Conservation (phyloP, 192 early-diverging fungal genomes). For the Podila horticola region DNA sequence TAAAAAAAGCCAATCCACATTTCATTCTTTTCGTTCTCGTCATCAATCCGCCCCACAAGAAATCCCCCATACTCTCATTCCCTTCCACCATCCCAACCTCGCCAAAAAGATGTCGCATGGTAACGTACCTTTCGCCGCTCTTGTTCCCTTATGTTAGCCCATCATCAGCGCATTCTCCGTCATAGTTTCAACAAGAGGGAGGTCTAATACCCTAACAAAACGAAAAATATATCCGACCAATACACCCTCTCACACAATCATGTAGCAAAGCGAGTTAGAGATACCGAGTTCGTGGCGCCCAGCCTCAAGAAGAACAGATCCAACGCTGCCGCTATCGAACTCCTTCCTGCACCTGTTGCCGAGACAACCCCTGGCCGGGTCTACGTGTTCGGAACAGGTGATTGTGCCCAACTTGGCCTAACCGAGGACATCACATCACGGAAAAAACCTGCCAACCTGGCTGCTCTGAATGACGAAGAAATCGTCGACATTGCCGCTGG, state of each 20-base stretch:
- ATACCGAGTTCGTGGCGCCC: constrained; percentile 3
- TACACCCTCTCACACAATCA: neutral
- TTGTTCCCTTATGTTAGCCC: too few relatives aligned
- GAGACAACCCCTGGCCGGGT: constrained; percentile 52
- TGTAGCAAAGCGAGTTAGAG: neutral
- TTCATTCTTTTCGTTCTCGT: too few relatives aligned
- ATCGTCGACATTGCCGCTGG: constrained; percentile 75
- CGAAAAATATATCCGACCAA: neutral
- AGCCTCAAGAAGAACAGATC: constrained; percentile 27
- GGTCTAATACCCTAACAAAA: too few relatives aligned
- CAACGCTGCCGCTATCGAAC: neutral
- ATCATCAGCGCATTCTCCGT: too few relatives aligned
- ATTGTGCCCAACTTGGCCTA: constrained; percentile 88
- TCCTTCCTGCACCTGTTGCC: constrained; percentile 4
- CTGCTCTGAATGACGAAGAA: too few relatives aligned
- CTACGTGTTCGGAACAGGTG: constrained; percentile 85
- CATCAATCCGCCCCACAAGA: too few relatives aligned
- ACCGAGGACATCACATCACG: constrained; percentile 81
- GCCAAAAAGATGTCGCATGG: too few relatives aligned
- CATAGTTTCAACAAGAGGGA: too few relatives aligned
- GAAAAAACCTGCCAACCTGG: constrained; percentile 65
- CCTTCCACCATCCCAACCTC: too few relatives aligned
- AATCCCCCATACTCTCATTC: too few relatives aligned
- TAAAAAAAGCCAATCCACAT: too few relatives aligned
- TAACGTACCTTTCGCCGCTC: too few relatives aligned